Evolutionary conservation across 1,139 yeast species (phyloP).

Genomic region (Ogataea hybrid): DNA sequence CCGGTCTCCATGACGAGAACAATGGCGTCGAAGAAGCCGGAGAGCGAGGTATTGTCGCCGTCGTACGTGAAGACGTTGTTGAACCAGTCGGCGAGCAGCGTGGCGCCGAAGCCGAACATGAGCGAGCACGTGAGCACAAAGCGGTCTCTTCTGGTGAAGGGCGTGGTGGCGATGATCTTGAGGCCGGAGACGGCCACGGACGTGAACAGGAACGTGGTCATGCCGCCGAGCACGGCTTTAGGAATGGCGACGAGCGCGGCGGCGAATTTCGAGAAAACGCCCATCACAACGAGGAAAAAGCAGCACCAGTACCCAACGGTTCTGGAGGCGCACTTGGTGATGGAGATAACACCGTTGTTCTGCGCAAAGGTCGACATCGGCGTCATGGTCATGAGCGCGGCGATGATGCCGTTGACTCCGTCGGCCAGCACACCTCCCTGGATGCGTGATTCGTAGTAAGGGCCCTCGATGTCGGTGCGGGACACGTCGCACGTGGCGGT

Average conservation of each 20-base stretch:
- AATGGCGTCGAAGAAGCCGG: conserved; percentile 79
- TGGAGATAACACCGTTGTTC: conserved; percentile 88
- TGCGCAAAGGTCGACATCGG: conserved; percentile 92
- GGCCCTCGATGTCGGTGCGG: conserved; percentile 78
- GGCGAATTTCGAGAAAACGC: conserved; percentile 83
- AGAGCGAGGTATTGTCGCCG: conserved; percentile 61
- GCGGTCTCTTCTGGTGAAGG: conserved; percentile 85
- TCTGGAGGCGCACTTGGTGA: conserved; percentile 87
- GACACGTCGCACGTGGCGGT: conserved; percentile 93
- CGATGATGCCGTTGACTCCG: conserved; percentile 65
- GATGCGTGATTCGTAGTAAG: conserved; percentile 72
- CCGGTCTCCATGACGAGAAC: conserved; percentile 84
- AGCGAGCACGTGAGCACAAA: conserved; percentile 76
- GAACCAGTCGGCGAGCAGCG: conserved; percentile 78
- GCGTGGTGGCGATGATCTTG: conserved; percentile 69
- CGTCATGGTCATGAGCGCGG: conserved; percentile 73
- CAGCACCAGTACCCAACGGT: conserved; percentile 89
- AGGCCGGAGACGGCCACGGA: conserved; percentile 90
- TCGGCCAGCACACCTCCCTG: conserved; percentile 93
- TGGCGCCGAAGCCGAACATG: conserved; percentile 77
- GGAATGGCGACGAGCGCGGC: conserved; percentile 89
- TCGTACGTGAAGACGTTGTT: conserved; percentile 67
- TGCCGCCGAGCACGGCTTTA: conserved; percentile 81
- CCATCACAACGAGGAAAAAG: conserved; percentile 78
- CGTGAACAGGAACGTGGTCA: conserved; percentile 86